Base-by-base conservation (phyloP, 495 filamentous ascomycete genomes). In the Aspergillus hancockii region DNA sequence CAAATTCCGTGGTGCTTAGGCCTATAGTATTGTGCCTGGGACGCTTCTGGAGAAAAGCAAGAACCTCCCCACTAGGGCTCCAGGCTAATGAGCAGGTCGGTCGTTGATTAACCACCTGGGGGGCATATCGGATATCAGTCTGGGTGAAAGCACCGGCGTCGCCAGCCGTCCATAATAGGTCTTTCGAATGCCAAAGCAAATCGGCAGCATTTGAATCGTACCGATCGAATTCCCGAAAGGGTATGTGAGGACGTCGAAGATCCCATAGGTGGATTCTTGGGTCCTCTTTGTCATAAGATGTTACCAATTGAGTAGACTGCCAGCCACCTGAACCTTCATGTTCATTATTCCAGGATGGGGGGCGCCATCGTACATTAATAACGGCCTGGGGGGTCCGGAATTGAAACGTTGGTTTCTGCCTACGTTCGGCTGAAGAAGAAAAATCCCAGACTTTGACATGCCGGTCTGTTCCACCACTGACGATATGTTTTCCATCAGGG, bases 361-460 rank as follows among this genome's bases (percentile, higher is more conserved):
- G 92, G 9, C 94, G 81, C 95, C 95, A 98, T 34, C 91, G 85
- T 8, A 93, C 86, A 58, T 88, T 85, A 14, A 85, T 80, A 10
- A 97, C 86, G 4, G 90, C 79, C 69, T 87, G 82, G 21, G 86
- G 86, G 16, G 84, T 82, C 55, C 84, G 79, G 49, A 89, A 74
- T 40, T 81, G 76, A 62, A 79, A 84, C 13, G 72, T 70, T 13
- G 92, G 82, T 68, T 94, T 96, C 71, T 92, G 91, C 49, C 90
- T 83, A 67, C 90, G 87, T 61, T 91, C 87, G 28, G 86, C 84
- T 28, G 83, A 85, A n/a, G 82, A 79, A 10, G 88, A 89, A 66
- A 97, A 82, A 71, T 98, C 91, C 95, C 95, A 98, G 32, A 98
- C 86, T 67, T 93, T 87, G 63, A 96, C 89, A 52, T 86, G 88